phyloP scores from a whole-genome alignment of 176 grass and related monocot species.

The Leersia perrieri region DNA sequence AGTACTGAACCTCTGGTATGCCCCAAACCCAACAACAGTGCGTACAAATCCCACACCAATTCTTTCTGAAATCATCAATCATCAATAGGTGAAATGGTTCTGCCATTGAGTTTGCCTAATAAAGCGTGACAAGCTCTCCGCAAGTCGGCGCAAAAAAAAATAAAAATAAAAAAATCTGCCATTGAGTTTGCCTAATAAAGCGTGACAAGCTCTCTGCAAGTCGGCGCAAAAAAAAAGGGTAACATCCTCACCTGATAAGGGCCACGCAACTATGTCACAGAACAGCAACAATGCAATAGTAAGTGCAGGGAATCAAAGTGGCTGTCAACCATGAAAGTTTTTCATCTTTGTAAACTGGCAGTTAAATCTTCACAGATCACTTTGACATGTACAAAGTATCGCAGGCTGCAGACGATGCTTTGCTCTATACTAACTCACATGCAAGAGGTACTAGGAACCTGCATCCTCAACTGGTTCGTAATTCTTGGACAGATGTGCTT shows the following conservation, averaged over 20 bases:
- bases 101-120: not conserved
- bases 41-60: not conserved
- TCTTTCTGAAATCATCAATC: not conserved
- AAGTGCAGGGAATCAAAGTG: not conserved
- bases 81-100: not conserved
- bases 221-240: not conserved
- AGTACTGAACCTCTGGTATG: not conserved
- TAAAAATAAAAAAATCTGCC: too few relatives aligned
- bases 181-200: conserved; percentile 18
- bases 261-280: conserved; percentile 9
- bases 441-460: conserved; percentile 5
- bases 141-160: conserved; percentile 2
- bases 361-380: conserved; percentile 27
- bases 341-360: conserved; percentile 12
- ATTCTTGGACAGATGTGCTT: conserved; percentile 18
- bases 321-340: not conserved
- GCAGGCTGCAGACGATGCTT: conserved; percentile 21
- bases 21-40: not conserved
- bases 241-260: conserved; percentile 4
- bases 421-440: conserved; percentile 15
- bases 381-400: conserved; percentile 41
- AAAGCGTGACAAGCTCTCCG: not conserved
- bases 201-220: not conserved
- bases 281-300: not conserved
- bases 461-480: conserved; percentile 3